A percentile compares a stretch with the other conserved stretches of the same genome.
Conservation (phyloP, 768 basidiomycete genomes). For the Amanita brunnescens region DNA sequence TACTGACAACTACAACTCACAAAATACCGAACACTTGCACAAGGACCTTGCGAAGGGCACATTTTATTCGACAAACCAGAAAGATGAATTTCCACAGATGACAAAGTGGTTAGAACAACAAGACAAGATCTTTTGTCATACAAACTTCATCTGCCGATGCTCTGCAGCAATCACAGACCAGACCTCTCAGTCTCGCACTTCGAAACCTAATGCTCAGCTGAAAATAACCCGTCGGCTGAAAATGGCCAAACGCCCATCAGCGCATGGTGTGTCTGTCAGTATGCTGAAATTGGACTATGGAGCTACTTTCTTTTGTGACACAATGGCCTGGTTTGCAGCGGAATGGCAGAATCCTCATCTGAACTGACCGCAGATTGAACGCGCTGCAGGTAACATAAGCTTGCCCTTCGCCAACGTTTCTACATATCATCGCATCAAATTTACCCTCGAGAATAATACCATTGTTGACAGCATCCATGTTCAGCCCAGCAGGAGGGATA, state of each 20-base stretch:
- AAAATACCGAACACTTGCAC: conserved; percentile 11
- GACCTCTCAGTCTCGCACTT: neutral
- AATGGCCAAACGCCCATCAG: neutral
- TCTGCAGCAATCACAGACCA: too few relatives aligned
- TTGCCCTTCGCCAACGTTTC: neutral
- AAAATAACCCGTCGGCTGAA: neutral
- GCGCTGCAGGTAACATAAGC: neutral
- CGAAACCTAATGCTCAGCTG: neutral
- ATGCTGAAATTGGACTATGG: too few relatives aligned
- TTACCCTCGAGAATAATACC: neutral
- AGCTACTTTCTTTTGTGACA: too few relatives aligned
- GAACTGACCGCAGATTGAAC: neutral
- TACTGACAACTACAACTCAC: conserved; percentile 10
- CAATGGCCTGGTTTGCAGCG: too few relatives aligned
- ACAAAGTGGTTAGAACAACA: neutral
- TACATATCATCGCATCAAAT: neutral
- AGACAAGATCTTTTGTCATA: neutral
- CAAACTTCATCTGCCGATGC: neutral
- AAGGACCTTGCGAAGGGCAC: neutral
- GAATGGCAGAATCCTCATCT: neutral
- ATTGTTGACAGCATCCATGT: neutral
- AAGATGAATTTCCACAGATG: neutral
- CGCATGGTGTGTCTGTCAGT: too few relatives aligned
- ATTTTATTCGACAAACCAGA: neutral
- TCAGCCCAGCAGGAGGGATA: neutral